phyloP scores from a whole-genome alignment of 2,329 filamentous ascomycete species.

The Claviceps sp. region DNA sequence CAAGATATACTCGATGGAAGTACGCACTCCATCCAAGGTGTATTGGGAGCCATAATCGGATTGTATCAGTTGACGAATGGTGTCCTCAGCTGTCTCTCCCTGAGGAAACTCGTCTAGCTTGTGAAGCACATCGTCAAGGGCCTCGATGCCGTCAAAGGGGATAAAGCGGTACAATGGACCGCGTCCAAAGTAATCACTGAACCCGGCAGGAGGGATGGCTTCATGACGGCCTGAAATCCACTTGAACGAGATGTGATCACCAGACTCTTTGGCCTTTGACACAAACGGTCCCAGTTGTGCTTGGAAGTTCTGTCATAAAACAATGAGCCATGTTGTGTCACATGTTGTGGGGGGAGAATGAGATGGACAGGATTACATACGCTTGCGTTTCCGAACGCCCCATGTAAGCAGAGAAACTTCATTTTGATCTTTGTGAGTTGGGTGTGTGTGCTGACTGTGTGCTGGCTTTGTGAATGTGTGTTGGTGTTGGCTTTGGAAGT shows the following conservation, averaged over 20 bases:
- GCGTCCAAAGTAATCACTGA: slow-evolving; percentile 42
- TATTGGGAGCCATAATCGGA: background rate
- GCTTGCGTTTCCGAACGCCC: slow-evolving; percentile 42
- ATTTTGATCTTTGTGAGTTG: slow-evolving; percentile 18
- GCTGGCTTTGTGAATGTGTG: background rate
- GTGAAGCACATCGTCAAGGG: slow-evolving; percentile 32
- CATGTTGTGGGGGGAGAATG: background rate
- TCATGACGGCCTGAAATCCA: slow-evolving; percentile 38
- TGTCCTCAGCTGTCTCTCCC: slow-evolving; percentile 39
- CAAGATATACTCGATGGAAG: slow-evolving; percentile 22
- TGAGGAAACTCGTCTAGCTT: slow-evolving; percentile 41
- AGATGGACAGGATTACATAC: slow-evolving; percentile 20
- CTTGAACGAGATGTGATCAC: slow-evolving; percentile 22
- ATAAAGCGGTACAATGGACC: slow-evolving; percentile 44
- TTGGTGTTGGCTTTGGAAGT: too few relatives aligned
- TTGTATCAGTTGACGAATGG: slow-evolving; percentile 35
- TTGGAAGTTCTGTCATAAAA: slow-evolving; percentile 34
- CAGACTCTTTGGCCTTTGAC: slow-evolving; percentile 8
- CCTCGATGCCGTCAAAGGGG: slow-evolving; percentile 27
- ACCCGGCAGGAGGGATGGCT: slow-evolving; percentile 36
- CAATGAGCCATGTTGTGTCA: background rate
- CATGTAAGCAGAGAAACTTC: slow-evolving; percentile 44
- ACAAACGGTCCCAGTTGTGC: slow-evolving; percentile 32
- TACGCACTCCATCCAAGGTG: slow-evolving; percentile 6
- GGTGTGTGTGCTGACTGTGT: background rate